Conservation (phyloP, 83 land plant species). For the Diphasiastrum complanatum region DNA sequence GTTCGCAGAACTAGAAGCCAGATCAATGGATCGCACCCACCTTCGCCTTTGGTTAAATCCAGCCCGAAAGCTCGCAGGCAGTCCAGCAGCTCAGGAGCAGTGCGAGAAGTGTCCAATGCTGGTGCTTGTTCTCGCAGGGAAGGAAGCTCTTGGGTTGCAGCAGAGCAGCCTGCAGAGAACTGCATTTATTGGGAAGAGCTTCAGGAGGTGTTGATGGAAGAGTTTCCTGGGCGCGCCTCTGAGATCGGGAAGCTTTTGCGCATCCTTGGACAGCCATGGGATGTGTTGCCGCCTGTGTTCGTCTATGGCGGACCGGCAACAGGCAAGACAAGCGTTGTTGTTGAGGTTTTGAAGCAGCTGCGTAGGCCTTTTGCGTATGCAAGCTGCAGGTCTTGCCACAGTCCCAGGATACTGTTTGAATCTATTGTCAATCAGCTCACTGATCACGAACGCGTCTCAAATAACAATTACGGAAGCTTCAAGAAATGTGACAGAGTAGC, state of each 20-base stretch:
- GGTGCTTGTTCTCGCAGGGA: too few species aligned
- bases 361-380: slow-evolving; percentile 71
- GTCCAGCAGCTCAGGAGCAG: too few species aligned
- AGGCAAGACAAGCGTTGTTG: slow-evolving; percentile 68
- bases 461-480: slow-evolving; percentile 49
- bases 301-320: slow-evolving; percentile 68
- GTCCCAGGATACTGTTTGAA: slow-evolving; percentile 64
- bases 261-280: slow-evolving; percentile 52
- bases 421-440: slow-evolving; percentile 61
- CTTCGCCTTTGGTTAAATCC: too few species aligned
- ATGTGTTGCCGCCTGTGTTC: slow-evolving; percentile 55
- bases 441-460: slow-evolving; percentile 37
- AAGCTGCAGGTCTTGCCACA: slow-evolving; percentile 67
- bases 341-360: slow-evolving; percentile 47
- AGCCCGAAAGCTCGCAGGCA: too few species aligned
- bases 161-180: too few species aligned
- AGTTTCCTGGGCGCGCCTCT: slow-evolving; percentile 44
- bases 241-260: slow-evolving; percentile 55
- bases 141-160: too few species aligned
- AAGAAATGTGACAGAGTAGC: slow-evolving; percentile 66
- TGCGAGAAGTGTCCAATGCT: too few species aligned
- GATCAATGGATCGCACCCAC: too few species aligned
- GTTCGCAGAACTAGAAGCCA: too few species aligned
- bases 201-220: too few species aligned
- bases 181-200: too few species aligned